Percentiles rank a stretch among this genome's conserved stretches.
Evolutionary conservation across 768 basidiomycete species (phyloP).

Genomic region (Panus rudis): DNA sequence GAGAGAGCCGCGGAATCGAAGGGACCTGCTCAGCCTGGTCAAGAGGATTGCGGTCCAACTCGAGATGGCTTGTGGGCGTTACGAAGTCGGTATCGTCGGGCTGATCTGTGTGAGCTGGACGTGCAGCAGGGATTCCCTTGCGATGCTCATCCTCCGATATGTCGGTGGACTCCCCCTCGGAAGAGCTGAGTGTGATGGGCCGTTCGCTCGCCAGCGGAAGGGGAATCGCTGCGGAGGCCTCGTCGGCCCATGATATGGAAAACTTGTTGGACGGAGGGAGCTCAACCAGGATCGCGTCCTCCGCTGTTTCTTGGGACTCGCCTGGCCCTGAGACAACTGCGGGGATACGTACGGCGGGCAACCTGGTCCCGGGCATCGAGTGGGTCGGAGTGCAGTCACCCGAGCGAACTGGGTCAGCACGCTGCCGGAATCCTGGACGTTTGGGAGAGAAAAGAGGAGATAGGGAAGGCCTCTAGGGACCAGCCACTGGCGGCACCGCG

Average conservation of each 20-base stretch:
- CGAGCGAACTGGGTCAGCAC: conserved; percentile 13
- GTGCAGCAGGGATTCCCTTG: conserved; percentile 9
- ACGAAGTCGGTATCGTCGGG: conserved; percentile 24
- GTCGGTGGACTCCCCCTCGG: conserved; percentile 47
- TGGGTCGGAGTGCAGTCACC: conserved; percentile 8
- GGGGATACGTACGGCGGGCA: conserved; percentile 48
- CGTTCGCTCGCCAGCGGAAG: conserved; percentile 32
- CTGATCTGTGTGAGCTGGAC: conserved; percentile 12
- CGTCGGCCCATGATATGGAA: conserved; percentile 51
- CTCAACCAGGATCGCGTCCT: conserved; percentile 41
- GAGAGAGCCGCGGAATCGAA: conserved; percentile 50
- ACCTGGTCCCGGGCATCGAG: conserved; percentile 24
- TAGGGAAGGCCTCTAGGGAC: background rate
- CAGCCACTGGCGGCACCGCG: background rate
- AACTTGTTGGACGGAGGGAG: conserved; percentile 49
- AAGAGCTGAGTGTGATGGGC: conserved; percentile 36
- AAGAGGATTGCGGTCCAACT: conserved; percentile 25
- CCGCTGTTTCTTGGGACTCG: conserved; percentile 30
- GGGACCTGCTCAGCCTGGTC: conserved; percentile 23
- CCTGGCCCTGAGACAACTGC: conserved; percentile 30
- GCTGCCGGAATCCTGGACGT: conserved; percentile 7
- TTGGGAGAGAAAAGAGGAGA: background rate
- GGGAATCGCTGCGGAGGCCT: conserved; percentile 33
- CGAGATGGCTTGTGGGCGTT: conserved; percentile 25
- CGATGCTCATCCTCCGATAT: conserved; percentile 37